Evolutionary conservation across 192 early-diverging fungal species (phyloP).

Genomic region (Podila epigama): DNA sequence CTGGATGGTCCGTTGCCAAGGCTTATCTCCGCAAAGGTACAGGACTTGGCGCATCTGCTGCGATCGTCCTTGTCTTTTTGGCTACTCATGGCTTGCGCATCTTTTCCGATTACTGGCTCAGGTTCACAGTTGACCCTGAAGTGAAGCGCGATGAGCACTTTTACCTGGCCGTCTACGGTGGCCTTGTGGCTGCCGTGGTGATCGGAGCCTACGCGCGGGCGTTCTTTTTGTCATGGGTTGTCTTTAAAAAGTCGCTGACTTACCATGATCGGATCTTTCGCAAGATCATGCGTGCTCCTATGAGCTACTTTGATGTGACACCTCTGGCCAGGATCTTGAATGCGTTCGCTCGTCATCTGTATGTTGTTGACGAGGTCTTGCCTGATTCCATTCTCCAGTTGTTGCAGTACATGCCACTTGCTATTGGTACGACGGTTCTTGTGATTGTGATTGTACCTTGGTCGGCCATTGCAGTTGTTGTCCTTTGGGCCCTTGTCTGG

Average conservation of each 20-base stretch:
- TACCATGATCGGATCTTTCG: conserved; percentile 64
- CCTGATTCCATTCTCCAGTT: conserved; percentile 49
- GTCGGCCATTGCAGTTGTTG: conserved; percentile 60
- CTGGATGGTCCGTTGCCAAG: conserved; percentile 39
- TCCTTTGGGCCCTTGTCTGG: conserved; percentile 50
- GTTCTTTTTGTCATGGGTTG: conserved; percentile 56
- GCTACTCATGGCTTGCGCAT: conserved; percentile 69
- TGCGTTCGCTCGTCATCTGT: conserved; percentile 58
- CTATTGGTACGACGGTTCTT: conserved; percentile 63
- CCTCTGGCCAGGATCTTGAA: conserved; percentile 75
- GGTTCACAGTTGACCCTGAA: conserved; percentile 32
- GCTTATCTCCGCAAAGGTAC: conserved; percentile 53
- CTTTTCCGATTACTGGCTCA: conserved; percentile 59
- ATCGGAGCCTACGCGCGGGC: conserved; percentile 62
- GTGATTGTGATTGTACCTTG: conserved; percentile 69
- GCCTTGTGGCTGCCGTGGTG: conserved; percentile 55
- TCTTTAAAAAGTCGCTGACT: conserved; percentile 59
- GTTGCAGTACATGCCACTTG: conserved; percentile 45
- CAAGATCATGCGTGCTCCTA: conserved; percentile 73
- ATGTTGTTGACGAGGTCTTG: conserved; percentile 49
- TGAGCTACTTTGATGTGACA: conserved; percentile 74
- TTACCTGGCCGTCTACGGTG: conserved; percentile 65
- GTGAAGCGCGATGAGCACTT: conserved; percentile 48
- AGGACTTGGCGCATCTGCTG: conserved; percentile 57
- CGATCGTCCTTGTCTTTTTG: conserved; percentile 61